phyloP scores from a whole-genome alignment of 1,284 basidiomycete genomes.

The Athelia psychrophila region DNA sequence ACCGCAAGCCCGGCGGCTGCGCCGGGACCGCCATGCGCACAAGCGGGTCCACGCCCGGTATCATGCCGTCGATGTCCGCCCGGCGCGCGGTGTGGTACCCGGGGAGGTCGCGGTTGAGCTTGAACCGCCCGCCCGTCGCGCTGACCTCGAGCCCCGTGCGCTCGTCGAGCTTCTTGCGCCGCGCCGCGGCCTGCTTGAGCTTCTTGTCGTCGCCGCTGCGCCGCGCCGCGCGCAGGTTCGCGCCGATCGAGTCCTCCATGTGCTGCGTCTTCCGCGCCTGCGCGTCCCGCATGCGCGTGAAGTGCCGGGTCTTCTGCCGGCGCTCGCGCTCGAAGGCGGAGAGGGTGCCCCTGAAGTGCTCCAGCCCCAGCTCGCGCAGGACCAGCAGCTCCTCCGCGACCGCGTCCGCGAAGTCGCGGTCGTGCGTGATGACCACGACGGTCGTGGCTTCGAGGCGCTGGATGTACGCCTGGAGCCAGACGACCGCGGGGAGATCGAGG shows the following conservation, averaged over 20 bases:
- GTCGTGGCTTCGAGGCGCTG: conserved; percentile 41
- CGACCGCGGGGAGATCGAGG: conserved; percentile 62
- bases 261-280: conserved; percentile 53
- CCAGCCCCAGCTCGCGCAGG: conserved; percentile 53
- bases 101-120: conserved; percentile 58
- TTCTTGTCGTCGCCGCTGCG: conserved; percentile 67
- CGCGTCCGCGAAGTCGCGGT: conserved; percentile 66
- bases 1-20: conserved; percentile 24
- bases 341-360: conserved; percentile 62
- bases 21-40: conserved; percentile 43
- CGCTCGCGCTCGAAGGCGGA: conserved; percentile 56
- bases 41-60: conserved; percentile 45
- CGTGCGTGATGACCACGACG: conserved; percentile 69
- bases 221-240: conserved; percentile 44
- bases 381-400: conserved; percentile 69
- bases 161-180: conserved; percentile 61
- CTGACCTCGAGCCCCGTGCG: conserved; percentile 52
- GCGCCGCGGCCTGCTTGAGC: conserved; percentile 51
- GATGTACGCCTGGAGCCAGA: conserved; percentile 68
- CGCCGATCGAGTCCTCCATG: conserved; percentile 42
- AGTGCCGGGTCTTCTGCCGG: conserved; percentile 45
- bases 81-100: conserved; percentile 47
- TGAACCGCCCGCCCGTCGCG: conserved; percentile 47
- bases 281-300: conserved; percentile 50
- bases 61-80: conserved; percentile 35